These are phyloP conservation scores for Termitomyces sp. DNA, from an alignment of 768 basidiomycete genomes.

Conservation along the genomic window DNA sequence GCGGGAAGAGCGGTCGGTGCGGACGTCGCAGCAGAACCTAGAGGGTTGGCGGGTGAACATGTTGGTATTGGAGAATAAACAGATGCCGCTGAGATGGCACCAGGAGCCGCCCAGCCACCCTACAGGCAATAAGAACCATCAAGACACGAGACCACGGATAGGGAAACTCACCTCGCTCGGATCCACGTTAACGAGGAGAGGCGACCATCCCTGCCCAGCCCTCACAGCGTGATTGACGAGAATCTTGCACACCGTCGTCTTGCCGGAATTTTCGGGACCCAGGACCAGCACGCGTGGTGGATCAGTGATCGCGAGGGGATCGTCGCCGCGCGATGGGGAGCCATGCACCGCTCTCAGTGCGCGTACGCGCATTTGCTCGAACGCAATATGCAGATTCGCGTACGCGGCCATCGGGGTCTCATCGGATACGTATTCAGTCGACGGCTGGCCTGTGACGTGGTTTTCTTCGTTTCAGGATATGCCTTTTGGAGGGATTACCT, in stretches of 20 bases:
- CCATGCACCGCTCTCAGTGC: constrained; percentile 62
- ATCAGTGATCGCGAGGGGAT: constrained; percentile 38
- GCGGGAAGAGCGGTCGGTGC: constrained; percentile 71
- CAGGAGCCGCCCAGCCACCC: constrained; percentile 83
- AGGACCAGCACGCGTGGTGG: constrained; percentile 84
- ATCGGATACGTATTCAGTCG: constrained; percentile 89
- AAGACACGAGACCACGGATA: not conserved
- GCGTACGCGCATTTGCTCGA: constrained; percentile 92
- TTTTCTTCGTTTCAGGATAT: constrained; percentile 21
- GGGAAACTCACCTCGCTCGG: constrained; percentile 61
- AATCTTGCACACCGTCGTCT: constrained; percentile 87
- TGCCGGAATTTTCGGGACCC: constrained; percentile 91
- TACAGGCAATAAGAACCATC: constrained; percentile 21
- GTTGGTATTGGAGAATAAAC: constrained; percentile 70
- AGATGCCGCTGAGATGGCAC: constrained; percentile 67
- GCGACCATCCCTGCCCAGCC: constrained; percentile 72
- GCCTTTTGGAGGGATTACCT: not conserved
- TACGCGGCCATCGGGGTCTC: constrained; percentile 87
- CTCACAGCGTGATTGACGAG: constrained; percentile 84
- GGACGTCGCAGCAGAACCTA: constrained; percentile 76
- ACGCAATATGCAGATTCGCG: constrained; percentile 82
- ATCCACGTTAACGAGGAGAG: constrained; percentile 78
- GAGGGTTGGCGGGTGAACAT: constrained; percentile 67
- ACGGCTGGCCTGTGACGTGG: constrained; percentile 83
- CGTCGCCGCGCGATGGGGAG: constrained; percentile 47